Evolutionary conservation across 495 filamentous ascomycete genomes (phyloP).

Genomic region (Podospora comata): DNA sequence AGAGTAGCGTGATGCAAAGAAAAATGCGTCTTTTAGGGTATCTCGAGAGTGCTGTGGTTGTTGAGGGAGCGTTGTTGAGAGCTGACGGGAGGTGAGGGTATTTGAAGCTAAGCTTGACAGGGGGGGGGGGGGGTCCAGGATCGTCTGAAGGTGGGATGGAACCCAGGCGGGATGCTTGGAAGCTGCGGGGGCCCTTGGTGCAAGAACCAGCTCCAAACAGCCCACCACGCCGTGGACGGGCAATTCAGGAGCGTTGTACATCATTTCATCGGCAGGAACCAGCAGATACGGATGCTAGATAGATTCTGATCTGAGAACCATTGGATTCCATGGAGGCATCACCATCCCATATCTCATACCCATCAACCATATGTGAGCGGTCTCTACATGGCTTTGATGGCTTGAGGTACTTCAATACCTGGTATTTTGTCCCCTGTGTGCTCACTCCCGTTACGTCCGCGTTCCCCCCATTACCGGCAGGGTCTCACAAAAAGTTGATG

Average conservation of each 20-base stretch:
- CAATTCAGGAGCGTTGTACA: background rate
- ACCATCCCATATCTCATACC: no score
- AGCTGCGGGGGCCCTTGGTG: constrained; percentile 1
- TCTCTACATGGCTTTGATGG: no score
- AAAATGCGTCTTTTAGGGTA: background rate
- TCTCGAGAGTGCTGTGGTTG: background rate
- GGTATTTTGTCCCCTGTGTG: background rate
- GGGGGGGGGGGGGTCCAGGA: constrained; percentile 5
- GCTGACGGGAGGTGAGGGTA: constrained; percentile 6
- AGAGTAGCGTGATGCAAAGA: background rate
- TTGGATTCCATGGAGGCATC: no score
- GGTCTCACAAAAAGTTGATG: background rate
- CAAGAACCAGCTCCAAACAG: background rate
- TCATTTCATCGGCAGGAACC: no score
- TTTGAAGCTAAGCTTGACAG: background rate
- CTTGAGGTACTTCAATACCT: background rate
- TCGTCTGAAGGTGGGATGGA: constrained; percentile 10
- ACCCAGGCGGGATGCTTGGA: constrained; percentile 12
- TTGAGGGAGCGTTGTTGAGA: constrained; percentile 7
- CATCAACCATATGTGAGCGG: no score
- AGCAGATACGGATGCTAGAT: no score
- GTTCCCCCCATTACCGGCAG: background rate
- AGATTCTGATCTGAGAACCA: no score
- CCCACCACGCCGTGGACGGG: background rate
- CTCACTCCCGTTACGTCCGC: background rate